A percentile compares a stretch with the other conserved stretches of the same genome.
Conservation (phyloP, 2,329 filamentous ascomycete genomes). For the Berkeleyomyces rouxiae region DNA sequence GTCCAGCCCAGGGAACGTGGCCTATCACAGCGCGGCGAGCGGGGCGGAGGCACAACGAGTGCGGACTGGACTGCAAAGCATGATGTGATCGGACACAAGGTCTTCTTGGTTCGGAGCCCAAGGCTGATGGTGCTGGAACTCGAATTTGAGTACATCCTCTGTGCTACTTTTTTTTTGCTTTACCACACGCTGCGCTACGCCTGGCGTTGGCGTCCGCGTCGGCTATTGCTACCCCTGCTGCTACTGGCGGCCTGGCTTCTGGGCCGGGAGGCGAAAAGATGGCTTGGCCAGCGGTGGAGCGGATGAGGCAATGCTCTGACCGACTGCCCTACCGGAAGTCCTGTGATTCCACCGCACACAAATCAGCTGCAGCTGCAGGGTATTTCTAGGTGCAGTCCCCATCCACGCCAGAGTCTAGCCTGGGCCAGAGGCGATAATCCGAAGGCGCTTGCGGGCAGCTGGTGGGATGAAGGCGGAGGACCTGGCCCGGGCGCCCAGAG, state of each 20-base stretch:
- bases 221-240: no score
- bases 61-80: no score
- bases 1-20: not conserved
- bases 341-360: not conserved
- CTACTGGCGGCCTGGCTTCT: not conserved
- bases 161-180: no score
- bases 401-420: not conserved
- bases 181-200: no score
- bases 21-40: not conserved
- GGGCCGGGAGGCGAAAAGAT: not conserved
- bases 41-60: no score
- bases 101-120: no score
- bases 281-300: not conserved
- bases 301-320: not conserved
- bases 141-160: no score
- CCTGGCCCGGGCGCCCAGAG: not conserved
- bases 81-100: no score
- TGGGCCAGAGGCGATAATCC: not conserved
- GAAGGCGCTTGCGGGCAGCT: not conserved
- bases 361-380: not conserved
- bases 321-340: not conserved
- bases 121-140: no score
- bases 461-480: not conserved
- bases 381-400: not conserved
- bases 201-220: no score